These are phyloP conservation scores for Cystobasidium tubakii DNA, from an alignment of 768 basidiomycete genomes.

Conservation along the genomic window DNA sequence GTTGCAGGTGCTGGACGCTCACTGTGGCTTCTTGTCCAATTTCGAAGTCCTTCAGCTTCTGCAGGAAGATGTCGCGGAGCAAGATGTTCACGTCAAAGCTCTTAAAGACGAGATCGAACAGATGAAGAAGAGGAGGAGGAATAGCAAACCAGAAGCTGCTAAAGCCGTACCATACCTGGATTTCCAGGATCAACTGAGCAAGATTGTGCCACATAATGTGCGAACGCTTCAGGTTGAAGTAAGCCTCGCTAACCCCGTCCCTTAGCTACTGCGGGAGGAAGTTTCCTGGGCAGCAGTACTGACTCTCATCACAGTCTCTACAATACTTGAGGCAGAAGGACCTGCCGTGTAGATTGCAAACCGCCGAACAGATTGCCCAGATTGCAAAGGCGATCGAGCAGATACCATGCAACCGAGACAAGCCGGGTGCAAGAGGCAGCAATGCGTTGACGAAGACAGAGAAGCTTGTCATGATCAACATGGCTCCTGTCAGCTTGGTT, in stretches of 20 bases:
- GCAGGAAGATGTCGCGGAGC: slow-evolving; percentile 21
- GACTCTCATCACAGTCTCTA: slow-evolving; percentile 29
- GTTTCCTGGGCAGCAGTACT: no score
- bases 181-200: neutral
- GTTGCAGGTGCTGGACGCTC: slow-evolving; percentile 29
- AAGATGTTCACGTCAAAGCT: slow-evolving; percentile 5
- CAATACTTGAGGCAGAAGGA: slow-evolving; percentile 22
- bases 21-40: slow-evolving; percentile 30
- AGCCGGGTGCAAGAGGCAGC: neutral
- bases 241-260: neutral
- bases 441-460: slow-evolving; percentile 29
- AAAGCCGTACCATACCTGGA: slow-evolving; percentile 28
- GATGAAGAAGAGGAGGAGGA: neutral
- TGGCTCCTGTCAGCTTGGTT: slow-evolving; percentile 3
- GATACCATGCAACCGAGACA: neutral
- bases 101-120: neutral
- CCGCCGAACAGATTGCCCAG: neutral
- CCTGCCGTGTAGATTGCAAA: slow-evolving; percentile 15
- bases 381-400: slow-evolving; percentile 4
- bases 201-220: slow-evolving; percentile 33
- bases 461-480: slow-evolving; percentile 30
- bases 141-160: neutral
- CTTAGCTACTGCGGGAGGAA: neutral
- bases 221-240: slow-evolving; percentile 33
- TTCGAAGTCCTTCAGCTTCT: slow-evolving; percentile 22